A percentile compares a stretch with the other conserved stretches of the same genome.
These are phyloP conservation scores for Tulasnella sp. DNA, from an alignment of 768 basidiomycete genomes.

Conservation along the genomic window DNA sequence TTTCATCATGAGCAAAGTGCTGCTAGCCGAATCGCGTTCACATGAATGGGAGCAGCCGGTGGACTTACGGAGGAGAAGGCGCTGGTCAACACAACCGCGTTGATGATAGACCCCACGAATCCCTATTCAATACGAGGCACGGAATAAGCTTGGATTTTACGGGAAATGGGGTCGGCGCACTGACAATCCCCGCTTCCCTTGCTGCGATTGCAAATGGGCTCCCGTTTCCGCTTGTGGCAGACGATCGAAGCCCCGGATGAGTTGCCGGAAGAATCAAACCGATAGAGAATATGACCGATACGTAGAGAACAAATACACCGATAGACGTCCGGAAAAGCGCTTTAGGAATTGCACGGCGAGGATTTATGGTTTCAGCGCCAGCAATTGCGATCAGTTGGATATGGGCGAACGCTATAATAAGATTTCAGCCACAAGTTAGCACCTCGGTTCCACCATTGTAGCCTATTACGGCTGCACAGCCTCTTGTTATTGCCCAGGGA, in stretches of 20 bases:
- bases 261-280: conserved; percentile 32
- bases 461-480: not conserved
- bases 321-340: conserved; percentile 26
- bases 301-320: conserved; percentile 28
- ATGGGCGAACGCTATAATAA: conserved; percentile 26
- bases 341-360: conserved; percentile 29
- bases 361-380: conserved; percentile 27
- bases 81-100: conserved; percentile 35
- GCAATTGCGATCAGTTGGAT: conserved; percentile 30
- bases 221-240: conserved; percentile 35
- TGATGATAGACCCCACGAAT: conserved; percentile 33
- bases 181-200: conserved; percentile 34
- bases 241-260: conserved; percentile 31
- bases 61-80: conserved; percentile 27
- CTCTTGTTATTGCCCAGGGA: not conserved
- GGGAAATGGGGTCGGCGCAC: not conserved
- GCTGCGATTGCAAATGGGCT: conserved; percentile 39
- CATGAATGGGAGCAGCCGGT: not conserved
- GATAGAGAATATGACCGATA: conserved; percentile 28
- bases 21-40: not conserved
- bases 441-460: too few species aligned
- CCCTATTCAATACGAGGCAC: not conserved
- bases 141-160: not conserved
- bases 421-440: not conserved
- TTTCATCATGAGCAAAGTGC: not conserved